These are phyloP conservation scores for Pneumocystis wakefieldiae DNA, from an alignment of 1,139 yeast species.

Conservation along the genomic window DNA sequence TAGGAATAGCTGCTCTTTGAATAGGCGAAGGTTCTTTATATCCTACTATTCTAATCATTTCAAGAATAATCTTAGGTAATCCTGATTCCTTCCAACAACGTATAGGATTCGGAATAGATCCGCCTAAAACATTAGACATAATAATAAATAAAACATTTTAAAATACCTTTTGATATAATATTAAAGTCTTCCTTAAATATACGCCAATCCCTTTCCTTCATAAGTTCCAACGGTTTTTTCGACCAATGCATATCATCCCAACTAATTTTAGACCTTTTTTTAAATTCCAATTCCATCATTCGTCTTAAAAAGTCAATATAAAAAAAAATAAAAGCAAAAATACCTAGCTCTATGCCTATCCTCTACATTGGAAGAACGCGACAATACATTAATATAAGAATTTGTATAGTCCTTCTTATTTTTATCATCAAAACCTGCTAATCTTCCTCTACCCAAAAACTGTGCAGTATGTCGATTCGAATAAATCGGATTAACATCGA, in stretches of 20 bases:
- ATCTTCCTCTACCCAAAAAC: slow-evolving; percentile 16
- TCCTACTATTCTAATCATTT: slow-evolving; percentile 30
- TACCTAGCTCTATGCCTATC: slow-evolving; percentile 4
- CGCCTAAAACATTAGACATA: slow-evolving; percentile 10
- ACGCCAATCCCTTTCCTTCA: slow-evolving; percentile 84
- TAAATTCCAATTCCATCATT: slow-evolving; percentile 3
- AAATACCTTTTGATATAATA: slow-evolving; percentile 42
- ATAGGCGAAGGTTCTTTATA: slow-evolving; percentile 69
- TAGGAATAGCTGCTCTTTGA: slow-evolving; percentile 76
- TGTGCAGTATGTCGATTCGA: slow-evolving; percentile 12
- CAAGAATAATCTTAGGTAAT: slow-evolving; percentile 33
- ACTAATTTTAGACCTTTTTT: slow-evolving; percentile 9
- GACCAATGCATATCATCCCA: slow-evolving; percentile 48
- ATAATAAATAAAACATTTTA: neutral
- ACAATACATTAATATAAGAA: slow-evolving; percentile 3
- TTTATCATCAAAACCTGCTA: slow-evolving; percentile 6
- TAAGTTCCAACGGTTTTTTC: slow-evolving; percentile 42
- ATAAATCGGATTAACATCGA: slow-evolving; percentile 32
- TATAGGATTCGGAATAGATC: slow-evolving; percentile 41
- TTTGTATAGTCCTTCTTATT: neutral
- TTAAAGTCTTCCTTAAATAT: slow-evolving; percentile 65
- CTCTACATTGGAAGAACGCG: neutral
- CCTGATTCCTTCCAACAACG: slow-evolving; percentile 56
- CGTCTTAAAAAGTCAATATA: neutral
- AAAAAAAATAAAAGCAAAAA: neutral